Evolutionary conservation across 2,329 filamentous ascomycete species (phyloP).

Genomic region (Ophiostoma montium): DNA sequence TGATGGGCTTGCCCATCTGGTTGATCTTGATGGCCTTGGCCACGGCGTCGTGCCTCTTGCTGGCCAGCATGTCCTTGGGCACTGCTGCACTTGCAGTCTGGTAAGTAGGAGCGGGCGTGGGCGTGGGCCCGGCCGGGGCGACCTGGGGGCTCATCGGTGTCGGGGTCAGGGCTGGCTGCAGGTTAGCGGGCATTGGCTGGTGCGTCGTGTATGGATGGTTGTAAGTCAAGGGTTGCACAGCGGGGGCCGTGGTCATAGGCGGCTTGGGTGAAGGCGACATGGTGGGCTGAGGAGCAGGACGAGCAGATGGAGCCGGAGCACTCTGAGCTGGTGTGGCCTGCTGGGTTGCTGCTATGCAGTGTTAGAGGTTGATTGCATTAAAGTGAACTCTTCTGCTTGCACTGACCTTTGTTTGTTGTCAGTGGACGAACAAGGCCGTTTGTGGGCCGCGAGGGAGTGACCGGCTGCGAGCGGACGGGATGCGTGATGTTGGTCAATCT

Average conservation of each 20-base stretch:
- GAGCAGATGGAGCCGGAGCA: too few species aligned
- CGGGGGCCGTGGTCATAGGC: background rate
- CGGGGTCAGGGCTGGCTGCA: background rate
- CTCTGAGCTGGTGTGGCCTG: too few species aligned
- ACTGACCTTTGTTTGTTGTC: background rate
- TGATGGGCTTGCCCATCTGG: conserved; percentile 2
- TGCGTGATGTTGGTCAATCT: background rate
- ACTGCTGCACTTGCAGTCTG: background rate
- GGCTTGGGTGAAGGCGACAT: background rate
- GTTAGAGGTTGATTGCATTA: too few species aligned
- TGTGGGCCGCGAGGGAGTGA: background rate
- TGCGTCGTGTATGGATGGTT: background rate
- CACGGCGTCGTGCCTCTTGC: background rate
- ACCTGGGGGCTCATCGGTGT: background rate
- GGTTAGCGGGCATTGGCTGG: background rate
- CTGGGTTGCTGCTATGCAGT: too few species aligned
- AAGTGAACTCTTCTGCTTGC: too few species aligned
- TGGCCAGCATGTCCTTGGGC: too few species aligned
- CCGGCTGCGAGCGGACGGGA: background rate
- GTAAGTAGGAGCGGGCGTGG: too few species aligned
- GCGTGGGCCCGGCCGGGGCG: too few species aligned
- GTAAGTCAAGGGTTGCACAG: background rate
- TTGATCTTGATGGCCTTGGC: conserved; percentile 7
- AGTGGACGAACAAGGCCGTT: conserved; percentile 7
- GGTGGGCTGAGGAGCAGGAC: too few species aligned